phyloP scores from a whole-genome alignment of 31 red algal genomes.

The Pterothamnion heteromorphum region DNA sequence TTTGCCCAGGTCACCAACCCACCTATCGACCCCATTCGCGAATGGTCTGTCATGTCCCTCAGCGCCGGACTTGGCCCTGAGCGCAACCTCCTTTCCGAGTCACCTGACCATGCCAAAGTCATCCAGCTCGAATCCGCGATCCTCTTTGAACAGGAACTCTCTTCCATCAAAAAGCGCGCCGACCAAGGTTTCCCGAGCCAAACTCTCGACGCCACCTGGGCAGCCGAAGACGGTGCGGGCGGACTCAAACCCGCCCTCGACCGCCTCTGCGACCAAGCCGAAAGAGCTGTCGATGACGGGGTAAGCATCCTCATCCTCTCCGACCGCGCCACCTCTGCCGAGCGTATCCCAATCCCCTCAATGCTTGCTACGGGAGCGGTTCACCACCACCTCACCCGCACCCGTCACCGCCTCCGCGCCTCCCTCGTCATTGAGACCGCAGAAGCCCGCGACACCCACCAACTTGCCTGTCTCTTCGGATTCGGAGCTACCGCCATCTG shows the following conservation, averaged over 20 bases:
- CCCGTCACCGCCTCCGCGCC: not conserved
- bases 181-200: not conserved
- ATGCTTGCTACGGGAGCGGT: conserved; percentile 29
- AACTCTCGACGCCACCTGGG: conserved; percentile 6
- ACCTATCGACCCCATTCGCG: not conserved
- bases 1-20: conserved; percentile 18
- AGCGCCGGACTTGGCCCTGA: not conserved
- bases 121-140: conserved; percentile 37
- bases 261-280: not conserved
- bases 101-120: not conserved
- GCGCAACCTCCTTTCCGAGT: not conserved
- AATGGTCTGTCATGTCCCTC: conserved; percentile 27
- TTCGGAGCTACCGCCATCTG: conserved; percentile 5
- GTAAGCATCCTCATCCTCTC: not conserved
- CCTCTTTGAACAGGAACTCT: conserved; percentile 20
- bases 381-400: conserved; percentile 29
- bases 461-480: conserved; percentile 42
- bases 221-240: not conserved
- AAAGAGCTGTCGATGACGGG: not conserved
- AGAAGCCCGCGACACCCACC: conserved; percentile 20
- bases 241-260: not conserved
- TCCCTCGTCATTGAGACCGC: conserved; percentile 34
- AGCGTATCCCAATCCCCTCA: not conserved
- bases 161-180: not conserved
- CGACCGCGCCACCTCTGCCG: not conserved